Evolutionary conservation across 148 eudicot species (phyloP).

Genomic region (Arctostaphylos glauca): DNA sequence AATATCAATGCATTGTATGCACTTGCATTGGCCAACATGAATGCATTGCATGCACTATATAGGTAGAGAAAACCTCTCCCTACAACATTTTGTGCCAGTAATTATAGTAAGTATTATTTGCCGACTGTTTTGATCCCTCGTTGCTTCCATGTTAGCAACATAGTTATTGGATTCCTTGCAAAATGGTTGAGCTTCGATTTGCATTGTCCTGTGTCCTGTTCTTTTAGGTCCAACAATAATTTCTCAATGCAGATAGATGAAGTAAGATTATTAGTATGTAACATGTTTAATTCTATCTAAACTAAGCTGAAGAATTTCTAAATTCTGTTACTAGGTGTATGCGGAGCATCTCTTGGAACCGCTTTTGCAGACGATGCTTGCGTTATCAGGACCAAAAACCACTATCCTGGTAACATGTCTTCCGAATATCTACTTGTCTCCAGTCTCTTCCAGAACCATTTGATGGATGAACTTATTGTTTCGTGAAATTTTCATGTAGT

Average conservation of each 20-base stretch:
- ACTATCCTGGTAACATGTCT: constrained; percentile 57
- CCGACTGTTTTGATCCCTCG: background rate
- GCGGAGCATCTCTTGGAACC: constrained; percentile 93
- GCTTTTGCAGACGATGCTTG: constrained; percentile 68
- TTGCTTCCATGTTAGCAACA: background rate
- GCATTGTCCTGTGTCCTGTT: background rate
- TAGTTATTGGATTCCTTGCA: background rate
- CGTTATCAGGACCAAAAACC: constrained; percentile 84
- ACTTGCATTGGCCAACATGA: background rate
- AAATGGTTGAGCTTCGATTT: background rate
- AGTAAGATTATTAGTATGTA: background rate
- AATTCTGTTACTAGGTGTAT: constrained; percentile 57
- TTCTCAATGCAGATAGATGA: background rate
- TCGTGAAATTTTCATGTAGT: constrained; percentile 32
- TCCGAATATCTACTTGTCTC: background rate
- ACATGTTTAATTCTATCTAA: background rate
- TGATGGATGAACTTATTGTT: background rate
- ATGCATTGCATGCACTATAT: background rate
- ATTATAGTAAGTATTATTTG: background rate
- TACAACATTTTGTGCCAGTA: background rate
- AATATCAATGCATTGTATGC: background rate
- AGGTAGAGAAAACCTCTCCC: background rate
- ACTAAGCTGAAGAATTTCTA: background rate
- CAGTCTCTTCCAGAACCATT: background rate
- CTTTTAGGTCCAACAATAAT: background rate